Evolutionary conservation across 768 basidiomycete species (phyloP).

Genomic region (Lenzites betulinus): DNA sequence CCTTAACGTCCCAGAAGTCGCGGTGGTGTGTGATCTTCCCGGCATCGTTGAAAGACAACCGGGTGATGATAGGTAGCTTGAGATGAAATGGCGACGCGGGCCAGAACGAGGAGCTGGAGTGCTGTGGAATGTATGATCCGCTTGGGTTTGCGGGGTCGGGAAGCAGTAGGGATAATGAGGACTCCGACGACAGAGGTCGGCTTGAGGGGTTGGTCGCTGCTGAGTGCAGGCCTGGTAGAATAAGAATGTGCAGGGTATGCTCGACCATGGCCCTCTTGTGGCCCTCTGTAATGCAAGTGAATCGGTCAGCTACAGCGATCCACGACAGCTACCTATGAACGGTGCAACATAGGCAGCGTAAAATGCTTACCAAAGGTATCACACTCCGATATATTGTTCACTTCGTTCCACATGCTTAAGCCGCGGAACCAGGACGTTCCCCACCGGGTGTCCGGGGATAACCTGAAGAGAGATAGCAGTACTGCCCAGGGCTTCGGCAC

Average conservation of each 20-base stretch:
- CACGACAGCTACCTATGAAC: too few relatives aligned
- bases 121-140: not conserved
- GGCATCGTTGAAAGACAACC: constrained; percentile 78
- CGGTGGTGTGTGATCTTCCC: constrained; percentile 80
- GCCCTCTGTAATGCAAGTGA: constrained; percentile 51
- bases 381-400: constrained; percentile 73
- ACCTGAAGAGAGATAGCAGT: constrained; percentile 55
- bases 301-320: constrained; percentile 1
- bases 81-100: constrained; percentile 75
- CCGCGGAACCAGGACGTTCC: constrained; percentile 59
- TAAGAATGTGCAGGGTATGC: constrained; percentile 75
- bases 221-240: constrained; percentile 69
- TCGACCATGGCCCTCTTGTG: constrained; percentile 74
- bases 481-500: constrained; percentile 68
- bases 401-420: constrained; percentile 71
- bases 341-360: too few relatives aligned
- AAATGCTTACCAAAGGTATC: constrained; percentile 74
- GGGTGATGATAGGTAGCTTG: constrained; percentile 68
- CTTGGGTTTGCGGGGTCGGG: constrained; percentile 5
- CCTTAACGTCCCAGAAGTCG: constrained; percentile 78
- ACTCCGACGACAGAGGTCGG: not conserved
- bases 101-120: constrained; percentile 28
- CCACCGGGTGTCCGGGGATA: constrained; percentile 35
- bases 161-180: constrained; percentile 6
- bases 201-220: constrained; percentile 4